Evolutionary conservation across 306 rosid genomes (phyloP), one percentile per base, ranked within the genome.

Genomic region (Canavalia ensiformis): DNA sequence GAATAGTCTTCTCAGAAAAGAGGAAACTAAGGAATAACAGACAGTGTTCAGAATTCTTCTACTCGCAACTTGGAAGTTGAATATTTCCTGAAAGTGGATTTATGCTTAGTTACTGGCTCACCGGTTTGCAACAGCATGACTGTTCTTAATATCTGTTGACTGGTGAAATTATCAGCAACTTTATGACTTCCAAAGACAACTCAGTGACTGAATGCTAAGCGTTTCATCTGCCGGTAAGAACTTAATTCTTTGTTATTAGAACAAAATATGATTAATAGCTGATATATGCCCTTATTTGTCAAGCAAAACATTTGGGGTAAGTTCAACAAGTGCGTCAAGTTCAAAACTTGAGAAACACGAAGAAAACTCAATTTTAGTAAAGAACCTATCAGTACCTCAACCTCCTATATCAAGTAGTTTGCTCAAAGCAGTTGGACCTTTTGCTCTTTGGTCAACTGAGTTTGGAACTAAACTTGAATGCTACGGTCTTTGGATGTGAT

Each of bases 171-270:
- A 74, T 87, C 58, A 76, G 39, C 29, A 66, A 86, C 79, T 72
- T 72, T 45, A 77, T 69, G 82, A 62, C 68, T 79, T 80, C 31
- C 33, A 50, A 68, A 81, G 46, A 78, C 52, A 82, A 47, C 28
- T 25, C 62, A 75, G 56, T 76, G n/a, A 69, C 78, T 72, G 44
- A 76, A 79, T 71, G 12, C 12, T 64, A 59, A 51, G 45, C 9
- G 77, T 49, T 82, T 64, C 71, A 49, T 71, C n/a, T 51, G 57
- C 25, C 57, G 13, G 28, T 44, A 56, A 29, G 8, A 60, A 64
- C 58, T 47, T 18, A 47, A 68, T 9, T 33, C 67, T 11, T 12
- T 7, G 51, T 65, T 50, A 67, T 68, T 28, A 7, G 39, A 78
- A 46, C 7, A 78, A 71, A 73, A 33, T 37, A 64, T 59, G 72